These are phyloP conservation scores for Prinsepia uniflora DNA, from an alignment of 306 rosid species.

Conservation along the genomic window DNA sequence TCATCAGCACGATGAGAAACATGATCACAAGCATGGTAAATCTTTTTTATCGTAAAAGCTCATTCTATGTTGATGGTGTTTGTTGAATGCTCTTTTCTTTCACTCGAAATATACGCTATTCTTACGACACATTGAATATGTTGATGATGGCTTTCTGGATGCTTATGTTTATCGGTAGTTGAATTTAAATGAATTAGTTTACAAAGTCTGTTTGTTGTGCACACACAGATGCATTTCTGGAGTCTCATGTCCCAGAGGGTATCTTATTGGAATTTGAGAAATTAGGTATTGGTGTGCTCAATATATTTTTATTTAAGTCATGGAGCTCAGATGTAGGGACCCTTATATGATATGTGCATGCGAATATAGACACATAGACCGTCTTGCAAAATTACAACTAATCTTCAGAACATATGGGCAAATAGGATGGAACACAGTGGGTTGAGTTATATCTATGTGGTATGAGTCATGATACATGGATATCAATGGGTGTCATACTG, in stretches of 20 bases:
- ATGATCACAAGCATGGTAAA: slow-evolving; percentile 77
- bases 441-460: background rate
- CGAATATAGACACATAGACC: background rate
- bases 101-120: background rate
- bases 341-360: background rate
- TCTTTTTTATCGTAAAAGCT: slow-evolving; percentile 3
- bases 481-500: background rate
- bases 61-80: background rate
- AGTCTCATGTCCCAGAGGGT: background rate
- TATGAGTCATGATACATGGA: background rate
- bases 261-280: background rate
- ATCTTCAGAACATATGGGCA: background rate
- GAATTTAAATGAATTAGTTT: background rate
- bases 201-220: background rate
- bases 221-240: background rate
- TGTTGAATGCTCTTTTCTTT: background rate
- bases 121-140: background rate
- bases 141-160: background rate
- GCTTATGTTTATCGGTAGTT: background rate
- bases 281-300: background rate
- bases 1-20: slow-evolving; percentile 41
- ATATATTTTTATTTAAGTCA: background rate
- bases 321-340: background rate
- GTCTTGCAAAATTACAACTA: background rate
- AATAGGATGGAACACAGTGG: background rate